Evolutionary conservation across 495 filamentous ascomycete genomes (phyloP).

Genomic region (Aspergillus asperescens): DNA sequence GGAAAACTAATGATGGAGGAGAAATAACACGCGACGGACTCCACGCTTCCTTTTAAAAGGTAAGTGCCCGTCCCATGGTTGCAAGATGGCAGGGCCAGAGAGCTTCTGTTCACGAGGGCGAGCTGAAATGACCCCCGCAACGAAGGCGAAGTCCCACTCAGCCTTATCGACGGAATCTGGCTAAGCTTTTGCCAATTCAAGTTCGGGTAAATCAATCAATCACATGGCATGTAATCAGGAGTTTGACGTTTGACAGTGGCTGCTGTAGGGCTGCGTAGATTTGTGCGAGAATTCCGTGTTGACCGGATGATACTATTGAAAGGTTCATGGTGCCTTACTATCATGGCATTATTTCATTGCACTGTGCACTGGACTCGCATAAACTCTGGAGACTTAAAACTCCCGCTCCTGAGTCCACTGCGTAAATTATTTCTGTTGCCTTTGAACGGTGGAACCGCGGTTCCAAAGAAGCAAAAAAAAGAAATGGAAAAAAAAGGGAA

Average conservation of each 20-base stretch:
- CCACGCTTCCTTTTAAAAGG: neutral
- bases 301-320: neutral
- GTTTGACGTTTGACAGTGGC: too few species aligned
- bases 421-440: conserved; percentile 4
- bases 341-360: too few species aligned
- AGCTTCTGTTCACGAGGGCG: neutral
- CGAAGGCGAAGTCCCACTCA: conserved; percentile 5
- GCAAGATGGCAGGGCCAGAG: neutral
- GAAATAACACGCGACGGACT: neutral
- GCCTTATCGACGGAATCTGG: neutral
- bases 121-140: neutral
- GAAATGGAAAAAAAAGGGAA: neutral
- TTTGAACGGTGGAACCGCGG: neutral
- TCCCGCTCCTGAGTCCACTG: neutral
- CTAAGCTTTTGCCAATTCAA: conserved; percentile 13
- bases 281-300: neutral
- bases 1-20: neutral
- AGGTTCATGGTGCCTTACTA: too few species aligned
- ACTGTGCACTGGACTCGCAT: too few species aligned
- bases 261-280: too few species aligned
- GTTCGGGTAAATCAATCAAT: neutral
- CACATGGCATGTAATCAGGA: neutral
- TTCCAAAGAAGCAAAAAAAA: neutral
- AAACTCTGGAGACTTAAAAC: too few species aligned
- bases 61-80: neutral